Base-by-base conservation (phyloP, 1,284 basidiomycete species). In the Moniliophthora roreri region DNA sequence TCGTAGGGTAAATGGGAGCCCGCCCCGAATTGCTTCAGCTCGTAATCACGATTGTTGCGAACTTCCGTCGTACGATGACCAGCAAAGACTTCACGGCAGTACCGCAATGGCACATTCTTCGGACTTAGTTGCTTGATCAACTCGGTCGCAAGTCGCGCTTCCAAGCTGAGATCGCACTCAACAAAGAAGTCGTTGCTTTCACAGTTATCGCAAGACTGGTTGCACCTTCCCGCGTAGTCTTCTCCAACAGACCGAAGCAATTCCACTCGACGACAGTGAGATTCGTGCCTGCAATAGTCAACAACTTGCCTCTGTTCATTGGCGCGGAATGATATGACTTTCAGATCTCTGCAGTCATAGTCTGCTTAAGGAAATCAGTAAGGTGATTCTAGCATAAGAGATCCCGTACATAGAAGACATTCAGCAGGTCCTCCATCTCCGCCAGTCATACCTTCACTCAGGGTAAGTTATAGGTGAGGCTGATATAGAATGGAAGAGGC, bases 1-100 rank as follows among this genome's bases (percentile, higher is more conserved):
- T 47, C 51, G 20, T 26, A 46, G 23, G 41, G 13, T 44, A 52
- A 24, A 40, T 46, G 35, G 36, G 44, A 46, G 18, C 51, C 51
- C 16, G 51, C 44, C 16, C 44, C 44, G 34, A 52, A 47, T 37
- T 46, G 44, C 10, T 16, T 13, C 23, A 26, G 24, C 4, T 46
- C 44, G 44, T 32, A 13, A 26, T 32, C 44, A 11, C 26, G n/a
- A 15, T 32, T 32, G 8, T 32, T 46, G 5, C 44, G 44, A 15
- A 46, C 44, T n/a, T 46, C 24, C 8, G 24, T 24, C 2, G 44
- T 46, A 5, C 44, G 9, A 15, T 32, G 23, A 28, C 44, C 44
- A n/a, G 44, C 44, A 32, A 46, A 46, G 6, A 46, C 44, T n/a
- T 46, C 44, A 13, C 16, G 44, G 15, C 44, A 46, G 16, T 46